Base-by-base conservation (phyloP, 345 rosid genomes). In the Excoecaria cochinchinensis region DNA sequence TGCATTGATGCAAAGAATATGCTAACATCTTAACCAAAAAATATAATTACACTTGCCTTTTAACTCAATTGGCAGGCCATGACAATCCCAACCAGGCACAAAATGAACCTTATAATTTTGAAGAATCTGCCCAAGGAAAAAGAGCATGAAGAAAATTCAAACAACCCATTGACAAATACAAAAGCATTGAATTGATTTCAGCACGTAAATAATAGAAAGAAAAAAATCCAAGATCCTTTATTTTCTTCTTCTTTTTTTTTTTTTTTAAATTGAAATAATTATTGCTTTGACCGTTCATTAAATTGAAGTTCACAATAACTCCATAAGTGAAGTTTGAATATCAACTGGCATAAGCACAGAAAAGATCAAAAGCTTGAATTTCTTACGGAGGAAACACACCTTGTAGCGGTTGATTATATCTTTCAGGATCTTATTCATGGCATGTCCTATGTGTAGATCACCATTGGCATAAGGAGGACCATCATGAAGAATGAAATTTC, bases 381-480 rank as follows among this genome's bases (percentile, higher is more conserved):
- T 66, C 75, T 14, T 38, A 39, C 53, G 69, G 56, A 73, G 67
- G 59, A 70, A 72, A 31, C 71, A 69, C 81, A 92, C 99, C 91
- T 95, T 95, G 71, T 90, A 95, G 36, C 97, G 97, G 75, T 92
- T 95, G 80, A 92, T 92, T 75, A 95, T 90, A 81, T 95, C 97
- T 85, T 95, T 95, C 85, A 92, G 83, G 76, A 95, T 95, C 87
- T 95, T 95, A 85, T 95, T 95, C 61, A 92, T 85, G 66, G 99
- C 99, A 85, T 95, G 99, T 44, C 99, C 97, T 87, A 92, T 91
- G 70, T 95, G 99, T 15, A 92, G 85, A 56, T 91, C 89, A 66
- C 97, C 99, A 71, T 95, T 95, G 80, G 99, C 99, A 80, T 95
- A 95, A 60, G 97, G 97, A 74, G 99, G 99, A 61, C 97, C 97